Evolutionary conservation across 2,329 filamentous ascomycete genomes (phyloP).

Genomic region (Fusarium sp.): DNA sequence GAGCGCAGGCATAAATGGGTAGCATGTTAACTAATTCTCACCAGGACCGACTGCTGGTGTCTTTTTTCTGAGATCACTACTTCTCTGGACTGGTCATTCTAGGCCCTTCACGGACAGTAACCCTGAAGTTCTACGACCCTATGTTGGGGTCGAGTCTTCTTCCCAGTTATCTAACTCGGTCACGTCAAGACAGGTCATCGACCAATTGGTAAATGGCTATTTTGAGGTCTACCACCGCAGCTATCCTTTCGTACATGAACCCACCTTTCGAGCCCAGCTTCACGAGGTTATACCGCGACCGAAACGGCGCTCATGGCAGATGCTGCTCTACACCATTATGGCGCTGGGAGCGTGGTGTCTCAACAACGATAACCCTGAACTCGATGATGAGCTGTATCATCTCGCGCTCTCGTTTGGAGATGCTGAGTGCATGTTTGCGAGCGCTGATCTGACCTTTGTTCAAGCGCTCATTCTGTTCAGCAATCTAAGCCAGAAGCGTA

Average conservation of each 20-base stretch:
- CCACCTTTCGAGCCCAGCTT: background rate
- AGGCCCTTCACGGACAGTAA: background rate
- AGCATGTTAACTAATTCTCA: no score
- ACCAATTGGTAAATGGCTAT: background rate
- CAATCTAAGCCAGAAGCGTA: background rate
- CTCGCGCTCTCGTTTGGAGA: background rate
- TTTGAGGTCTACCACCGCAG: background rate
- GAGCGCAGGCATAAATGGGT: background rate
- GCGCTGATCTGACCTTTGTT: background rate
- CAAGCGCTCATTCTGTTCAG: background rate
- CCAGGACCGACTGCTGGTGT: background rate
- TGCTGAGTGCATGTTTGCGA: background rate
- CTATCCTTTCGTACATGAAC: background rate
- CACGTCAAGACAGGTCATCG: background rate
- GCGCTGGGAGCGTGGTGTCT: background rate
- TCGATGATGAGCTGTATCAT: background rate
- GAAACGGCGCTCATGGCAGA: background rate
- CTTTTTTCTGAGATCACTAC: background rate
- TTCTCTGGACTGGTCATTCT: background rate
- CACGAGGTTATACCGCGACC: background rate
- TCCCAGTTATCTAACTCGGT: background rate
- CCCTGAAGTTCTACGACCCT: background rate
- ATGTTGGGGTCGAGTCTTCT: background rate
- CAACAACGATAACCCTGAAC: background rate
- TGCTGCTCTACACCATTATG: background rate